phyloP scores from a whole-genome alignment of 1,139 yeast genomes.

The Debaryomyces coudertii region DNA sequence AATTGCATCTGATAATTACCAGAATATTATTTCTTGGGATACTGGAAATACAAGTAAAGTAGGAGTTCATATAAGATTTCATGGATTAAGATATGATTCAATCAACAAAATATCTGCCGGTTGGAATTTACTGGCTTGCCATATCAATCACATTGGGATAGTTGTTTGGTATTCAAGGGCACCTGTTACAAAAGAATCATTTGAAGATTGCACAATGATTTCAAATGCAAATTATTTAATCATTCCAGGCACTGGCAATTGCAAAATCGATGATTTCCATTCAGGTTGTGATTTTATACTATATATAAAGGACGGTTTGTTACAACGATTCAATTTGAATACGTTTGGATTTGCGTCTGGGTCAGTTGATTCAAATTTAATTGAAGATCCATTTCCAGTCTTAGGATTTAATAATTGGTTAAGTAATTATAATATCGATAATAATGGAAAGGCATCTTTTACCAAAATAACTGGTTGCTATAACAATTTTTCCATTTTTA shows the following conservation, averaged over 20 bases:
- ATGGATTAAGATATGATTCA: slow-evolving; percentile 10
- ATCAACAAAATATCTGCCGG: slow-evolving; percentile 61
- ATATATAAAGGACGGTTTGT: slow-evolving; percentile 50
- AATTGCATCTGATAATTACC: slow-evolving; percentile 58
- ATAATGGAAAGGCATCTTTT: slow-evolving; percentile 29
- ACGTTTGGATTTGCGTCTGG: slow-evolving; percentile 9
- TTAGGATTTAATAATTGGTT: slow-evolving; percentile 37
- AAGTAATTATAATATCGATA: slow-evolving; percentile 18
- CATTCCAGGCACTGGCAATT: slow-evolving; percentile 41
- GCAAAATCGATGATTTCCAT: slow-evolving; percentile 56
- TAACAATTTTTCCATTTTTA: slow-evolving; percentile 54
- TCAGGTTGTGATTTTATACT: slow-evolving; percentile 57
- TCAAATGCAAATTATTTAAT: slow-evolving; percentile 42
- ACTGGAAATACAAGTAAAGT: slow-evolving; percentile 38
- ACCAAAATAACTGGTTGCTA: slow-evolving; percentile 54
- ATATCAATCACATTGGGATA: slow-evolving; percentile 55
- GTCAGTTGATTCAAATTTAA: slow-evolving; percentile 4
- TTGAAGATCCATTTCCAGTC: slow-evolving; percentile 17
- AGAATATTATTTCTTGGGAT: slow-evolving; percentile 69
- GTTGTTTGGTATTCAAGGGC: slow-evolving; percentile 61
- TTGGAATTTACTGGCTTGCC: slow-evolving; percentile 65
- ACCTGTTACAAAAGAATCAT: slow-evolving; percentile 28
- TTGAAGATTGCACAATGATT: slow-evolving; percentile 20
- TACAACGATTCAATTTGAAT: slow-evolving; percentile 40
- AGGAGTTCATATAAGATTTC: slow-evolving; percentile 55